These are phyloP conservation scores for Scheffersomyces segobiensis DNA, from an alignment of 1,139 yeast genomes.

Conservation along the genomic window DNA sequence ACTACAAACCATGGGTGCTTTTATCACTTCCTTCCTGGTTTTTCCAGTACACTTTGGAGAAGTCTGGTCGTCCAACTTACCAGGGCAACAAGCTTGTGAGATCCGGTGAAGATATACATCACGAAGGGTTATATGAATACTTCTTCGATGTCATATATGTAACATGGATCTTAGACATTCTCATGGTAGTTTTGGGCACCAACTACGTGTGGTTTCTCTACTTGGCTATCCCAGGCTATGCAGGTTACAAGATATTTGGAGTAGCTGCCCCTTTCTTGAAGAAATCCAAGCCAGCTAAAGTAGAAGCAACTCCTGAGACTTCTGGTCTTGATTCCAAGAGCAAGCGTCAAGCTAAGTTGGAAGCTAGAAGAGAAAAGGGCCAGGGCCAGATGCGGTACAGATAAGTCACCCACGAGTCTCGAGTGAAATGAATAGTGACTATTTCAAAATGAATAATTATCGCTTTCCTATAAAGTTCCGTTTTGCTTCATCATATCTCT, in stretches of 20 bases:
- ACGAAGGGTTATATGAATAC: slow-evolving; percentile 73
- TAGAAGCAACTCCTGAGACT: not conserved
- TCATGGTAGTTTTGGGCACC: slow-evolving; percentile 56
- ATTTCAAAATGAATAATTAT: too few species aligned
- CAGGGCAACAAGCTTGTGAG: slow-evolving; percentile 42
- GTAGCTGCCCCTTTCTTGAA: slow-evolving; percentile 23
- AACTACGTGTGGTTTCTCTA: slow-evolving; percentile 65
- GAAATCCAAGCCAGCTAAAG: slow-evolving; percentile 9
- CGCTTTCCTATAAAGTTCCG: not conserved
- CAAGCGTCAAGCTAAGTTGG: slow-evolving; percentile 51
- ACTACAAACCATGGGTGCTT: slow-evolving; percentile 51
- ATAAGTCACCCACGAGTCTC: not conserved
- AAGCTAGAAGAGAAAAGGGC: slow-evolving; percentile 44
- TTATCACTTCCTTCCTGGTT: slow-evolving; percentile 58
- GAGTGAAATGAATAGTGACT: not conserved
- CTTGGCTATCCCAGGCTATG: slow-evolving; percentile 49
- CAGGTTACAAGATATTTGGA: slow-evolving; percentile 51
- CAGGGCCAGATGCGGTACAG: slow-evolving; percentile 5
- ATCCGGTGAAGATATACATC: slow-evolving; percentile 67
- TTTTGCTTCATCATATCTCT: not conserved
- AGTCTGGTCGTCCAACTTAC: slow-evolving; percentile 64
- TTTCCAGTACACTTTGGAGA: slow-evolving; percentile 60
- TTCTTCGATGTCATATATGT: slow-evolving; percentile 73
- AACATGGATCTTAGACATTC: slow-evolving; percentile 61
- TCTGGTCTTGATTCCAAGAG: slow-evolving; percentile 28